Evolutionary conservation across 176 grass and related monocot species (phyloP), one percentile per base, ranked within the genome.

Genomic region (Leersia perrieri): DNA sequence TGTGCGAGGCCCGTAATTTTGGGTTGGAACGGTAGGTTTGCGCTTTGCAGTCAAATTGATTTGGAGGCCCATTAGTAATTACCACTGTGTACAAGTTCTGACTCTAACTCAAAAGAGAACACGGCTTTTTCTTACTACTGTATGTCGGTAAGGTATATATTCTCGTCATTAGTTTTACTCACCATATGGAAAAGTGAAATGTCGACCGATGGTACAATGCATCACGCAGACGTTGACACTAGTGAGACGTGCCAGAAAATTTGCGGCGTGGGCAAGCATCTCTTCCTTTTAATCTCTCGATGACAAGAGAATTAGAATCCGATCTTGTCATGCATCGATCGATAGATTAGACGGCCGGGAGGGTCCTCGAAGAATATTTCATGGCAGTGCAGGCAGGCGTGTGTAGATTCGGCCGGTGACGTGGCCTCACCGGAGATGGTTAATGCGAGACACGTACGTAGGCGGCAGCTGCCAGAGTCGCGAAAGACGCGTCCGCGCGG

Each of bases 231-330:
- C 45, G 20, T 7, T 51, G 5, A 51, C 45, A 5, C 5, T 51
- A 5, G 41, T 16, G 45, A 20, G 16, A 20, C 45, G 45, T 51
- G 45, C 16, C 45, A 51, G 1, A 51, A 51, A 51, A 51, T 20
- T 18, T 51, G 45, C 45, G 0, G 16, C 20, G 45, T 16, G 3
- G 20, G 5, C 16, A 16, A 3, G 44, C 61, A 78, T 78, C 80
- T 58, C 14, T 4, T 27, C 57, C 42, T 45, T 78, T n/a, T 7
- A 20, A 51, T 20, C 45, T 42, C 41, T 33, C 14, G 76, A 32
- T 20, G 76, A 32, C 55, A 61, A 81, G 47, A 68, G 49, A 74
- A 80, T 18, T 13, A 18, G 84, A 75, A 87, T 75, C 77, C 32
- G 57, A 73, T 63, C 15, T 88, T 45, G 30, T 73, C 73, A 18